Evolutionary conservation across 2,329 filamentous ascomycete species (phyloP).

Genomic region (Colletotrichum abscissum): DNA sequence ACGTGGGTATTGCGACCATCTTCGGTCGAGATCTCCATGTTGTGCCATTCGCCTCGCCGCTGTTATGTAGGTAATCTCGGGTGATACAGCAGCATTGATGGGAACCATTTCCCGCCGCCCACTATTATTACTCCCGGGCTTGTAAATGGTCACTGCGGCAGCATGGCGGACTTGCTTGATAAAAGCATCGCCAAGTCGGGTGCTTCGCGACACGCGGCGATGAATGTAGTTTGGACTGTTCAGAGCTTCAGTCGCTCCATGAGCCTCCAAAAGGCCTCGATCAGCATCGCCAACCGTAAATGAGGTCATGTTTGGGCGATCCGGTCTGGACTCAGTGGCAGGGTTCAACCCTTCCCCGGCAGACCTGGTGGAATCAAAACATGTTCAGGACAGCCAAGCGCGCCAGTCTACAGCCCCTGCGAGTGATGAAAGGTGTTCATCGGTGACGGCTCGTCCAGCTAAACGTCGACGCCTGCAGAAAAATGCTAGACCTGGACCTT

Average conservation of each 20-base stretch:
- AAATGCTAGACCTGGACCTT: conserved; percentile 3
- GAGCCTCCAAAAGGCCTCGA: not conserved
- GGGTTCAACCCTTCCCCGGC: conserved; percentile 20
- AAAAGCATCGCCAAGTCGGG: not conserved
- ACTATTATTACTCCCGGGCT: not conserved
- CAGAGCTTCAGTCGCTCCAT: not conserved
- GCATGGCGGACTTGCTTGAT: not conserved
- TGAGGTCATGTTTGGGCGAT: conserved; percentile 10
- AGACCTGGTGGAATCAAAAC: conserved; percentile 14
- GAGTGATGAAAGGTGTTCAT: not conserved
- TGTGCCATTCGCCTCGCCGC: not conserved
- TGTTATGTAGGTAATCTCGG: conserved; percentile 39
- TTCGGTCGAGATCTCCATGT: conserved; percentile 23
- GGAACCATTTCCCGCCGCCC: conserved; percentile 9
- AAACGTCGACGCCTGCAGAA: conserved; percentile 3
- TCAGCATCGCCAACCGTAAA: not conserved
- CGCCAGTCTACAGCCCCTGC: conserved; percentile 13
- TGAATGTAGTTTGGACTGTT: not conserved
- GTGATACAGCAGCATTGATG: conserved; percentile 32
- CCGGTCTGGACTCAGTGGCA: conserved; percentile 12
- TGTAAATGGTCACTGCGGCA: not conserved
- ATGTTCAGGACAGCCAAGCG: conserved; percentile 15
- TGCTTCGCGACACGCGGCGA: not conserved
- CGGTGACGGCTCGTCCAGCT: conserved; percentile 4
- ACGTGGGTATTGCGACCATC: conserved; percentile 6